These are phyloP conservation scores for Verticillium klebahnii DNA, from an alignment of 2,329 filamentous ascomycete species.

Conservation along the genomic window DNA sequence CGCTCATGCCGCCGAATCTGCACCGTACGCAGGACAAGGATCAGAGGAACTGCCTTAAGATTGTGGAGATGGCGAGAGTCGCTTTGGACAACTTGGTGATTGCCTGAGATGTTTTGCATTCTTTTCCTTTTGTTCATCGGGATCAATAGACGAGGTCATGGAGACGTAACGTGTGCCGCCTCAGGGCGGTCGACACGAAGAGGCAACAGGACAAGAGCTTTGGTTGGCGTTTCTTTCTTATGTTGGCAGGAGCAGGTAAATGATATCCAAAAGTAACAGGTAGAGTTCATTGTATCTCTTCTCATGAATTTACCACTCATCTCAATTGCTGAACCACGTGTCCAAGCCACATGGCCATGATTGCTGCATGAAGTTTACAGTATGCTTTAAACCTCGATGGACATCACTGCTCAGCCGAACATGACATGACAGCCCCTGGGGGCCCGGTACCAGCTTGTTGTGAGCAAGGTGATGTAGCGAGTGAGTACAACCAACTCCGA, in stretches of 20 bases:
- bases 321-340: no score
- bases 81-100: conserved; percentile 53
- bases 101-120: conserved; percentile 26
- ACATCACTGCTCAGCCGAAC: no score
- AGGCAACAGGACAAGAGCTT: background rate
- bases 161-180: no score
- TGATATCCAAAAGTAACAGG: background rate
- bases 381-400: no score
- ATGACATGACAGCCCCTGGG: no score
- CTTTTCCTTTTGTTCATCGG: background rate
- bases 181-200: background rate
- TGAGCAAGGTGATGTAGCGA: no score
- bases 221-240: background rate
- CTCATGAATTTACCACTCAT: background rate
- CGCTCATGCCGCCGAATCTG: conserved; percentile 19
- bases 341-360: no score
- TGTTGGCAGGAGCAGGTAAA: background rate
- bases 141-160: no score
- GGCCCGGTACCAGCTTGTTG: no score
- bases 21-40: conserved; percentile 30
- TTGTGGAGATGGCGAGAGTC: conserved; percentile 49
- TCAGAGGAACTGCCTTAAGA: conserved; percentile 37
- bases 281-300: background rate
- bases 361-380: no score
- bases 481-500: no score